Conservation (phyloP, 495 filamentous ascomycete species). For the Talaromyces nanjingensis region DNA sequence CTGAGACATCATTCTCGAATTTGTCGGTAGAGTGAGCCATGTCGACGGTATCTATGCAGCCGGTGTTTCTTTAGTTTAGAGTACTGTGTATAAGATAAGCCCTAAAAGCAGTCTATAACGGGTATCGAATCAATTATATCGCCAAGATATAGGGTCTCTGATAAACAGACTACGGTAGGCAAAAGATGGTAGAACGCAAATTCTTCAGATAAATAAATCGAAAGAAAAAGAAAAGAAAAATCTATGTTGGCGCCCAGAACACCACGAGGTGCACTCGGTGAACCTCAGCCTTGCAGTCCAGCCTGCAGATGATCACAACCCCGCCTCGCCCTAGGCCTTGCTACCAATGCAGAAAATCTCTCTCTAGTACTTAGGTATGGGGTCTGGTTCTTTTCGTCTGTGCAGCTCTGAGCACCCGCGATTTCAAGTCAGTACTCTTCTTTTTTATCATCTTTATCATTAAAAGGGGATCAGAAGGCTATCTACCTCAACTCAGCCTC, state of each 20-base stretch:
- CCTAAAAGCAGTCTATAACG: not conserved
- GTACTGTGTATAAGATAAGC: not conserved
- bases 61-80: too few species aligned
- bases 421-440: not conserved
- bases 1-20: not conserved
- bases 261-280: not conserved
- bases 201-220: not conserved
- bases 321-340: too few species aligned
- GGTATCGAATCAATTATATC: not conserved
- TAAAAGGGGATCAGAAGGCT: not conserved
- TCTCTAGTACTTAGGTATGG: not conserved
- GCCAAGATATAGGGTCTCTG: not conserved
- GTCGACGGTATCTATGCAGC: not conserved
- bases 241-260: not conserved
- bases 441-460: not conserved
- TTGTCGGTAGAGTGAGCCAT: not conserved
- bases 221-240: not conserved
- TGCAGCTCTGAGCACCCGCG: not conserved
- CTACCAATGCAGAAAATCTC: not conserved
- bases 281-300: not conserved
- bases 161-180: not conserved
- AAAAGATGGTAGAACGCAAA: not conserved
- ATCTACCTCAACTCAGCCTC: not conserved
- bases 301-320: too few species aligned
- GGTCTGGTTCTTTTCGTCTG: not conserved